A percentile compares a stretch with the other conserved stretches of the same genome.
phyloP scores from a whole-genome alignment of 2,329 filamentous ascomycete species.

The Hypoxylon sp. region DNA sequence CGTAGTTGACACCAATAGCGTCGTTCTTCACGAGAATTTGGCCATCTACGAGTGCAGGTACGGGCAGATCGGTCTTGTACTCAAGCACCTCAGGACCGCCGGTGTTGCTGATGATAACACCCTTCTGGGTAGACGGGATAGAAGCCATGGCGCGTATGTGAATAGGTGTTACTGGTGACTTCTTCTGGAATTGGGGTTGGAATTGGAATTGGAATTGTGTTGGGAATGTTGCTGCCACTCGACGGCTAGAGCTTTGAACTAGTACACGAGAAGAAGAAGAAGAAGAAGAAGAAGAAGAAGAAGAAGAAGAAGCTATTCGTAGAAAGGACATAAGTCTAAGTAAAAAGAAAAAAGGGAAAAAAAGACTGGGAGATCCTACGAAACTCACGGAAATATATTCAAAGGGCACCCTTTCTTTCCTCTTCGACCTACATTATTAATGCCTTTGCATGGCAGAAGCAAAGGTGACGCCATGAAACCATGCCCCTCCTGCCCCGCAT shows the following conservation, averaged over 20 bases:
- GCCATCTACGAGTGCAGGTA: conserved; percentile 73
- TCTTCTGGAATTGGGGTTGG: conserved; percentile 9
- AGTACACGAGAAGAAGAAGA: conserved; percentile 33
- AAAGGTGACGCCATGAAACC: conserved; percentile 30
- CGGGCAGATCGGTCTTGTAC: conserved; percentile 73
- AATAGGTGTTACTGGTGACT: neutral
- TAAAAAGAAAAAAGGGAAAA: too few relatives aligned
- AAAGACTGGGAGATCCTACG: neutral
- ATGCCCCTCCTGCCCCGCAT: conserved; percentile 20
- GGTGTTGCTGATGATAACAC: conserved; percentile 74
- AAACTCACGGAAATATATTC: too few relatives aligned
- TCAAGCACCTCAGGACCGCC: conserved; percentile 77
- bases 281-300: too few relatives aligned
- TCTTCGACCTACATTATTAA: too few relatives aligned
- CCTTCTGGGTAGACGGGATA: conserved; percentile 75
- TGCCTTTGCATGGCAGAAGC: neutral
- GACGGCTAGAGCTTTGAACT: conserved; percentile 27
- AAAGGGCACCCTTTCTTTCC: too few relatives aligned
- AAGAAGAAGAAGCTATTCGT: too few relatives aligned
- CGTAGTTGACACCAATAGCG: conserved; percentile 84
- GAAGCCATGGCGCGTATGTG: conserved; percentile 44
- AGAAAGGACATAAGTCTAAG: conserved; percentile 34
- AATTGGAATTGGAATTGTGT: conserved; percentile 25
- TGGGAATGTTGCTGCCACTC: conserved; percentile 17
- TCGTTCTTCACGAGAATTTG: conserved; percentile 84